Base-by-base conservation (phyloP, 164 flowering plant genomes). In the Aristolochia contorta region DNA sequence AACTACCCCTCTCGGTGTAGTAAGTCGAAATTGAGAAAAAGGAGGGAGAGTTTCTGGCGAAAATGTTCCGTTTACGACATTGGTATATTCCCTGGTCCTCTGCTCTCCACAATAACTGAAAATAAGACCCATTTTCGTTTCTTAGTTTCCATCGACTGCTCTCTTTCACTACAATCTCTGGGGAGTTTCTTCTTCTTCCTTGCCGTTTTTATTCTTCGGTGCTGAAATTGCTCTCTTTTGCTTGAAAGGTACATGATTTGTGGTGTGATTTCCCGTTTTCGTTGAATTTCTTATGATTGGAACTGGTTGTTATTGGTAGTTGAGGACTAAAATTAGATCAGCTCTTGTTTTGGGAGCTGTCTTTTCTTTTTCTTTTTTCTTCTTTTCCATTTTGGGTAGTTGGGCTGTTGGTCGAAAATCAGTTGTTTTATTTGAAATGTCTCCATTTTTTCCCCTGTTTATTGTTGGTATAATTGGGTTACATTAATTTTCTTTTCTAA, bases 81-180 rank as follows among this genome's bases (percentile, higher is more conserved):
- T 58, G 51, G 82, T 60, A 81, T 81, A 81, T 79, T 73, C 85
- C 54, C 4, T 1, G 66, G 55, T 56, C 75, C 68, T 74, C 77
- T 77, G 69, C 79, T 65, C 74, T 74, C 32, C 59, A 24, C 57
- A 54, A 48, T 27, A 59, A 32, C 58, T 23, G 64, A 56, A 27
- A 59, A 41, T 30, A 21, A 14, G 64, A 54, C 58, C 67, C 30
- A 16, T 18, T 6, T 54, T 15, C 52, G 37, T 54, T 32, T 58
- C 15, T 10, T 30, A 10, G 43, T 37, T 25, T 37, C 23, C 50
- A 23, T 33, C 15, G 7, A 49, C 54, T 23, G 48, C 57, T 58
- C 33, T 57, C 32, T 13, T 43, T 50, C 57, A 3, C 43, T 37
- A 8, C 43, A 37, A 37, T 6, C 25, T 33, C 20, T 18, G 16